A percentile compares a stretch with the other conserved stretches of the same genome.
Evolutionary conservation across 2,329 filamentous ascomycete species (phyloP).

Genomic region (Seiridium cupressi): DNA sequence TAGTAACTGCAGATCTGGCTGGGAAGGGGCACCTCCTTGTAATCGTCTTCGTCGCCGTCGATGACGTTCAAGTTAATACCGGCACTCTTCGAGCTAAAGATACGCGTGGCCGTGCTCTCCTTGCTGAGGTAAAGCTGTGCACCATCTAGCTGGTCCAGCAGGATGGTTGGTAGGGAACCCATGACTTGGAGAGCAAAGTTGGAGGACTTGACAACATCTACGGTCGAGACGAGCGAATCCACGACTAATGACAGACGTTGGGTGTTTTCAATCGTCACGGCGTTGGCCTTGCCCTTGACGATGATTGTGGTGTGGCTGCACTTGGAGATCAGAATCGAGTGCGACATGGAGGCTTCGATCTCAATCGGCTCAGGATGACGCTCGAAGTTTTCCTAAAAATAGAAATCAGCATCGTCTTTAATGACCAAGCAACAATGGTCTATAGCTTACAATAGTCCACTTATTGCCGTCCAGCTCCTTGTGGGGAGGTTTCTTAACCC

Average conservation of each 20-base stretch:
- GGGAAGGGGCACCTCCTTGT: constrained; percentile 81
- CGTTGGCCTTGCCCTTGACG: constrained; percentile 90
- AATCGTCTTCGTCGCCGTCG: constrained; percentile 70
- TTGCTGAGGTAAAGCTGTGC: constrained; percentile 84
- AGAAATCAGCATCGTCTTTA: not conserved
- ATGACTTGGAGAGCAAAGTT: constrained; percentile 95
- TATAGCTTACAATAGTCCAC: constrained; percentile 72
- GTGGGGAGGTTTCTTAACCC: constrained; percentile 75
- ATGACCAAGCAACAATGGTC: not conserved
- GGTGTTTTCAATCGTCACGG: constrained; percentile 93
- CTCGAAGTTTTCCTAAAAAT: constrained; percentile 80
- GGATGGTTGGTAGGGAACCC: constrained; percentile 79
- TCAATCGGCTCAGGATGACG: constrained; percentile 70
- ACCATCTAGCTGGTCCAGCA: constrained; percentile 91
- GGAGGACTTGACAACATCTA: constrained; percentile 88
- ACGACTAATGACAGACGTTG: constrained; percentile 76
- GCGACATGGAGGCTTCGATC: constrained; percentile 76
- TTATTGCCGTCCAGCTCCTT: constrained; percentile 86
- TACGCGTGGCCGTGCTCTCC: constrained; percentile 73
- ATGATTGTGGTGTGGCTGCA: constrained; percentile 91
- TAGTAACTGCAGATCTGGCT: constrained; percentile 83
- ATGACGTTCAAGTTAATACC: constrained; percentile 87
- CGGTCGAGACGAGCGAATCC: constrained; percentile 49
- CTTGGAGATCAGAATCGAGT: constrained; percentile 87
- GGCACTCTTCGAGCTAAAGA: constrained; percentile 86